Evolutionary conservation across 768 basidiomycete genomes (phyloP).

Genomic region (Wakefieldia striispora): DNA sequence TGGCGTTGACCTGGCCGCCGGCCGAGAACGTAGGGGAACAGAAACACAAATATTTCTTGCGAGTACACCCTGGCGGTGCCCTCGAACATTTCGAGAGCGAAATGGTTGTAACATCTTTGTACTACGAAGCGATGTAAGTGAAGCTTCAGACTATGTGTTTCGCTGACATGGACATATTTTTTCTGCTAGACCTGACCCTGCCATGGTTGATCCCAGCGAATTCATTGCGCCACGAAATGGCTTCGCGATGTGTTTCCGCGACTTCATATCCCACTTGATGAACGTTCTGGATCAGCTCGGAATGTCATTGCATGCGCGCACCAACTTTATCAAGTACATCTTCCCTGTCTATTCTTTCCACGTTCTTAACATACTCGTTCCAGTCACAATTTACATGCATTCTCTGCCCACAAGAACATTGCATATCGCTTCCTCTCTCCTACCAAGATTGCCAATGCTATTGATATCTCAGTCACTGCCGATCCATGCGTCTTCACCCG

Average conservation of each 20-base stretch:
- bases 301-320: constrained; percentile 78
- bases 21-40: constrained; percentile 64
- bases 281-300: constrained; percentile 83
- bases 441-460: constrained; percentile 75
- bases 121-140: constrained; percentile 82
- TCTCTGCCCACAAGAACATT: constrained; percentile 78
- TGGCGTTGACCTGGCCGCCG: constrained; percentile 76
- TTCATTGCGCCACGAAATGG: constrained; percentile 81
- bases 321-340: constrained; percentile 75
- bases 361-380: constrained; percentile 1
- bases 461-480: constrained; percentile 81
- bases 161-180: neutral
- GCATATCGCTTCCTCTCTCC: constrained; percentile 88
- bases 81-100: constrained; percentile 85
- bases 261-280: constrained; percentile 79
- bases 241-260: constrained; percentile 78
- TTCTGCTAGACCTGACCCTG: constrained; percentile 67
- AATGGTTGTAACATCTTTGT: constrained; percentile 74
- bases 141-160: neutral
- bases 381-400: constrained; percentile 75
- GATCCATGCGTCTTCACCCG: constrained; percentile 82
- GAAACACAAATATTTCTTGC: constrained; percentile 80
- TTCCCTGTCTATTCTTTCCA: neutral
- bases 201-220: constrained; percentile 73
- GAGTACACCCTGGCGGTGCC: constrained; percentile 82